Evolutionary conservation across 768 basidiomycete species (phyloP), one percentile per base, ranked within the genome.

Genomic region (Aureoboletus auriporus): DNA sequence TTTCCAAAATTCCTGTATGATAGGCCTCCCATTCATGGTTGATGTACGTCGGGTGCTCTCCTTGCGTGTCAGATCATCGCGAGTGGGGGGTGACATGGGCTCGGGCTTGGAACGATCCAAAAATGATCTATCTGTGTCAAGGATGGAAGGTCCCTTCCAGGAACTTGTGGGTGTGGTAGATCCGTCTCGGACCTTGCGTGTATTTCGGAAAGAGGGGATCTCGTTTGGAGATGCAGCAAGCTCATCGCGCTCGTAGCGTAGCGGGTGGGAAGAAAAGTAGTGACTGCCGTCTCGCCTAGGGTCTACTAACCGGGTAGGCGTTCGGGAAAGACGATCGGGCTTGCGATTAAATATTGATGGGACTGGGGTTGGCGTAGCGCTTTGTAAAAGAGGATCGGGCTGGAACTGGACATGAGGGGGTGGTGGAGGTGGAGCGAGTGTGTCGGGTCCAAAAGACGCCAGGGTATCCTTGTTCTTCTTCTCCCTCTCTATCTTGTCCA

Each of bases 1-100:
- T 31, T 70, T 75, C 79, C 79, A 80, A 28, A 79, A 61, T 47
- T 78, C 75, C 11, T 72, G 76, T 1, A 64, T 60, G 37, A 63
- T 55, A 58, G 49, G 72, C 58, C 49, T 68, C 56, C 42, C 62
- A 61, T 12, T 69, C 57, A 56, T 64, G 49, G 68, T 66, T 11
- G 69, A 66, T 39, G 73, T 62, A 30, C 65, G 62, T 14, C 58
- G 61, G 28, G 68, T 60, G 43, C 63, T 58, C 36, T 57, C 61
- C 27, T 42, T 54, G 51, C 61, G 61, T n/a, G 49, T 46, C 28
- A 41, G 54, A 40, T 65, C 57, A 57, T 60, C 58, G 35, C 66
- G 61, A 13, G 52, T 38, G 11, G 52, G 35, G 49, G 51, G 56
- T 10, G 39, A 43, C 46, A 62, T 60, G 9, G 55, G 34, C 1